These are phyloP conservation scores for Xylariaceae sp. DNA, from an alignment of 2,329 filamentous ascomycete genomes.

Conservation along the genomic window DNA sequence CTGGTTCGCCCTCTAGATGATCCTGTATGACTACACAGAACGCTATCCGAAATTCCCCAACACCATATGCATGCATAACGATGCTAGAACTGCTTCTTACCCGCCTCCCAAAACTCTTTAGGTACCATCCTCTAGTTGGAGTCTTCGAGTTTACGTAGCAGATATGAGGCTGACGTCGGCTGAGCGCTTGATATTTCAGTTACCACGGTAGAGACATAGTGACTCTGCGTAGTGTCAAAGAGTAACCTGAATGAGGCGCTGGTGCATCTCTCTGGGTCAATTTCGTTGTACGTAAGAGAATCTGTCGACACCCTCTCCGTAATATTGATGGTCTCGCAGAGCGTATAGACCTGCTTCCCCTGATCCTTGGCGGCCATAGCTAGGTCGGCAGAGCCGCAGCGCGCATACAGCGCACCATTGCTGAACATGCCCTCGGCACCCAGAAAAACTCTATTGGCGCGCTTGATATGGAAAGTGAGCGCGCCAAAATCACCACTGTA, in stretches of 20 bases:
- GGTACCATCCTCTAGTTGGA: slow-evolving; percentile 36
- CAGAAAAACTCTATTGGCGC: slow-evolving; percentile 66
- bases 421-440: slow-evolving; percentile 94
- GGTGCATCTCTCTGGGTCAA: slow-evolving; percentile 66
- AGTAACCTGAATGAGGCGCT: slow-evolving; percentile 58
- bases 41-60: slow-evolving; percentile 9
- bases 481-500: slow-evolving; percentile 76
- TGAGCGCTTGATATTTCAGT: slow-evolving; percentile 86
- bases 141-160: slow-evolving; percentile 53
- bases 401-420: slow-evolving; percentile 84
- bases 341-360: slow-evolving; percentile 76
- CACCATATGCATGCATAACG: slow-evolving; percentile 2
- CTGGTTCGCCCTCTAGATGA: slow-evolving; percentile 7
- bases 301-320: slow-evolving; percentile 79
- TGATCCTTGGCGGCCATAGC: slow-evolving; percentile 74
- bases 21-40: slow-evolving; percentile 15
- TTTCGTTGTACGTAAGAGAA: slow-evolving; percentile 90
- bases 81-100: background rate
- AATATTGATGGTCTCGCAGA: slow-evolving; percentile 95
- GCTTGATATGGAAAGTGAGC: slow-evolving; percentile 64
- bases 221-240: slow-evolving; percentile 86
- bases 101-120: slow-evolving; percentile 5
- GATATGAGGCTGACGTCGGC: slow-evolving; percentile 72
- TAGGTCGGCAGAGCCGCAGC: slow-evolving; percentile 79
- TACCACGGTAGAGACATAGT: slow-evolving; percentile 81